A percentile compares a stretch with the other conserved stretches of the same genome.
phyloP scores from a whole-genome alignment of 1,139 yeast genomes.

The Entelexis paramagnoliae region DNA sequence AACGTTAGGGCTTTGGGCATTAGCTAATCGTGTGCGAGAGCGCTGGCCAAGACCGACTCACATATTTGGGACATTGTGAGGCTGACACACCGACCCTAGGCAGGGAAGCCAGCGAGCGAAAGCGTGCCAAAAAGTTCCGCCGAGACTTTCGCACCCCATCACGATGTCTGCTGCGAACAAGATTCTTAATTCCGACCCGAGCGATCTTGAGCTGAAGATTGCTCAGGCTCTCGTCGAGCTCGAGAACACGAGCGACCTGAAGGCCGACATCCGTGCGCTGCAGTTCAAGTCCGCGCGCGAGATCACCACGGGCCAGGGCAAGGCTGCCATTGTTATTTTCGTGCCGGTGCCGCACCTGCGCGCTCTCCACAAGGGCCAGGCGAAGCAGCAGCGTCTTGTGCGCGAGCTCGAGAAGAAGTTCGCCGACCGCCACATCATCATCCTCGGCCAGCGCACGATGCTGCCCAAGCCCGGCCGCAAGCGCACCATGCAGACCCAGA shows the following conservation, averaged over 20 bases:
- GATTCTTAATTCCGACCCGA: constrained; percentile 64
- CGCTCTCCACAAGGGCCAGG: constrained; percentile 94
- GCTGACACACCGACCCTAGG: constrained; percentile 8
- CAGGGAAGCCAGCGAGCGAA: neutral
- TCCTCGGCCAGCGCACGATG: constrained; percentile 99
- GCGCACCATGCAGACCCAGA: constrained; percentile 84
- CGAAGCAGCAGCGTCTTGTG: constrained; percentile 51
- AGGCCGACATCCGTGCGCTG: constrained; percentile 96
- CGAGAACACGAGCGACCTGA: constrained; percentile 88
- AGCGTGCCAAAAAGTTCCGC: constrained; percentile 13
- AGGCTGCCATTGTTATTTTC: constrained; percentile 96
- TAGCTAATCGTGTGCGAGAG: neutral
- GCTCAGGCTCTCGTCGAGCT: constrained; percentile 98
- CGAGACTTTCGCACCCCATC: constrained; percentile 12
- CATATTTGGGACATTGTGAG: constrained; percentile 3
- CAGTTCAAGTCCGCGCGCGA: constrained; percentile 98
- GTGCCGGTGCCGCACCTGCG: constrained; percentile 94
- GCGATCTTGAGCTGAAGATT: constrained; percentile 98
- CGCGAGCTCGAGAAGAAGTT: constrained; percentile 99
- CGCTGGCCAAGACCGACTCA: neutral
- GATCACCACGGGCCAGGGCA: constrained; percentile 96
- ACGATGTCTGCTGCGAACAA: constrained; percentile 40
- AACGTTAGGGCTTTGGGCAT: constrained; percentile 5
- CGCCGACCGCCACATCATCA: constrained; percentile 99
- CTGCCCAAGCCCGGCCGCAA: constrained; percentile 78